Base-by-base conservation (phyloP, 2,329 filamentous ascomycete species). In the Thelonectria rubi region DNA sequence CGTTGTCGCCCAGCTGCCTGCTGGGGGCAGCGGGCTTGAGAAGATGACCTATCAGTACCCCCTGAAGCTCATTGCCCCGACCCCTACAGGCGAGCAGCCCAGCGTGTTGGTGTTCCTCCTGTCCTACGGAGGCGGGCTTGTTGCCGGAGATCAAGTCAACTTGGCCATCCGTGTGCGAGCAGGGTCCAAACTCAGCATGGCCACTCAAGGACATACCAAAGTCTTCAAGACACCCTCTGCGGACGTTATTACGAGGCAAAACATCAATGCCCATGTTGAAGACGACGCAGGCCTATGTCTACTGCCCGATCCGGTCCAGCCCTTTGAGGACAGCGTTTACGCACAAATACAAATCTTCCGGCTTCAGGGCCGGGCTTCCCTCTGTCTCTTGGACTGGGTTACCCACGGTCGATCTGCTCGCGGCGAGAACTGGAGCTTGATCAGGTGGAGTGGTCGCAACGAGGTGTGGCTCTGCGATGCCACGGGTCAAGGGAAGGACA, bases 381-480 rank as follows among this genome's bases (percentile, higher is more conserved):
- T 98, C 14, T 96, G 93, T 73, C 84, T 97, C 2, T 81, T 97
- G 47, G 95, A 99, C 76, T 99, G 95, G 95, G 93, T 98, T 7
- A 96, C 89, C 2, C 91, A 94, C 72, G 95, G 95, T 8, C 87
- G 95, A 17, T 87, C 84, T 5, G 94, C 95, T 5, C 86, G 91
- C 48, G 94, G 93, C 21, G 95, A 99, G 78, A 85, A 92, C 65
- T 99, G 95, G 95, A 89, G 89, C 68, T 88, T 97, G 63, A 80
- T 84, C 58, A 85, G 84, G 64, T 98, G 95, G 88, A 86, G 83
- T 60, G 93, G 93, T 10, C 85, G 91, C 66, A 98, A 97, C 73
- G 95, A 99, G 78, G 84, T 98, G n/a, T 94, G 91, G 88, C 74
- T 79, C 42, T 63, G 71, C 1, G 70, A 75, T 3, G 64, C 73